Conservation (phyloP, 1,139 yeast genomes). For the Candida neerlandica region DNA sequence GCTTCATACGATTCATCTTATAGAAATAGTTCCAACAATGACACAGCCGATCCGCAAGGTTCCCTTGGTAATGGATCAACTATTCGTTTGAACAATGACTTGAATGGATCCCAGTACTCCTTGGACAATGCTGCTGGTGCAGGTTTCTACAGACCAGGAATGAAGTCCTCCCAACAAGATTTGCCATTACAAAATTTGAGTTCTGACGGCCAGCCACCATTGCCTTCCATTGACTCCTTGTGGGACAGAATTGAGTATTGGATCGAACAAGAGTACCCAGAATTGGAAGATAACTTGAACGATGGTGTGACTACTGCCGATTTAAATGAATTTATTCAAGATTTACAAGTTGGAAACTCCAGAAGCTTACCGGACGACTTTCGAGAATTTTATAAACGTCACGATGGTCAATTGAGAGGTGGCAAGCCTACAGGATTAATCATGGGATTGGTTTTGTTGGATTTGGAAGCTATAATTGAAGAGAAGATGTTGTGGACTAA, state of each 20-base stretch:
- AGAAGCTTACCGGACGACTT: constrained; percentile 70
- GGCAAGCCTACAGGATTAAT: constrained; percentile 76
- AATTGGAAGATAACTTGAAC: constrained; percentile 69
- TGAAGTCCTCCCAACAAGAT: constrained; percentile 36
- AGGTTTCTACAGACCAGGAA: constrained; percentile 40
- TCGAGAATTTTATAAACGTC: constrained; percentile 71
- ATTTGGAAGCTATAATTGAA: constrained; percentile 68
- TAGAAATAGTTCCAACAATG: constrained; percentile 28
- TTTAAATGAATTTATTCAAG: constrained; percentile 74
- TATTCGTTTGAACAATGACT: constrained; percentile 11
- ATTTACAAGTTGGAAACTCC: constrained; percentile 52
- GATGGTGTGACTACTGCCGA: constrained; percentile 76
- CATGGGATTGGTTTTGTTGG: constrained; percentile 71
- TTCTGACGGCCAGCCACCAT: constrained; percentile 62
- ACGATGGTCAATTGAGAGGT: constrained; percentile 81
- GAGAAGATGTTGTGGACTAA: constrained; percentile 76
- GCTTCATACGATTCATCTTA: constrained; percentile 59
- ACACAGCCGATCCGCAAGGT: constrained; percentile 9
- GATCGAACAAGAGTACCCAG: constrained; percentile 80
- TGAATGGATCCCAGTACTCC: constrained; percentile 31
- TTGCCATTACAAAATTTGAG: constrained; percentile 46
- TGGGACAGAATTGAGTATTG: constrained; percentile 77
- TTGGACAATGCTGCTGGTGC: constrained; percentile 25
- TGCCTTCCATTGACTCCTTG: constrained; percentile 69
- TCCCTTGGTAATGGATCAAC: constrained; percentile 10